Conservation (phyloP, 176 grass and related monocot species). For the Chrysopogon serrulatus region DNA sequence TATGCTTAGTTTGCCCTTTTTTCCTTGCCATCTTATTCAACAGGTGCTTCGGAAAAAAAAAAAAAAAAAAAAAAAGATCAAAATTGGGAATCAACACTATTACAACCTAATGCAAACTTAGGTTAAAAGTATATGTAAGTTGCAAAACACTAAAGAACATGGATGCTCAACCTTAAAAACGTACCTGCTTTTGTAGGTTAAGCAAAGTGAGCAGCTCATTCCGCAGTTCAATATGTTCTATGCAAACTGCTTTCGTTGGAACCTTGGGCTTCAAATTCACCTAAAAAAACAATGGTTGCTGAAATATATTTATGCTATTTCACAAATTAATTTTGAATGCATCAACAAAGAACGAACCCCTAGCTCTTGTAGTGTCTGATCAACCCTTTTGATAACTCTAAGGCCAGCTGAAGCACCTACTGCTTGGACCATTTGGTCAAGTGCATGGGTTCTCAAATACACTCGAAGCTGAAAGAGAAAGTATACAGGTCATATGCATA, state of each 20-base stretch:
- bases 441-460: slow-evolving; percentile 85
- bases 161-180: neutral
- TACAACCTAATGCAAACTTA: neutral
- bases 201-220: slow-evolving; percentile 97
- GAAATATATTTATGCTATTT: slow-evolving; percentile 8
- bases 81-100: neutral
- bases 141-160: neutral
- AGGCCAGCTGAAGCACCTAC: slow-evolving; percentile 80
- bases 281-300: slow-evolving; percentile 35
- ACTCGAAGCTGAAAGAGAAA: slow-evolving; percentile 73
- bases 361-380: slow-evolving; percentile 89
- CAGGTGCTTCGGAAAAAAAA: neutral
- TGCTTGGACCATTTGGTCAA: slow-evolving; percentile 98
- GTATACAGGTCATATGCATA: slow-evolving; percentile 33
- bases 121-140: neutral
- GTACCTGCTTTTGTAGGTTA: slow-evolving; percentile 98
- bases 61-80: no score
- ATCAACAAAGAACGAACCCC: slow-evolving; percentile 54
- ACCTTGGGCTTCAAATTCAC: slow-evolving; percentile 98
- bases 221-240: slow-evolving; percentile 93
- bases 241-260: slow-evolving; percentile 93
- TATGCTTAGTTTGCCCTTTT: neutral
- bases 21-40: neutral
- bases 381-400: slow-evolving; percentile 85
- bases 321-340: neutral